phyloP scores from a whole-genome alignment of 192 early-diverging fungal species.

The Mortierella claussenii region DNA sequence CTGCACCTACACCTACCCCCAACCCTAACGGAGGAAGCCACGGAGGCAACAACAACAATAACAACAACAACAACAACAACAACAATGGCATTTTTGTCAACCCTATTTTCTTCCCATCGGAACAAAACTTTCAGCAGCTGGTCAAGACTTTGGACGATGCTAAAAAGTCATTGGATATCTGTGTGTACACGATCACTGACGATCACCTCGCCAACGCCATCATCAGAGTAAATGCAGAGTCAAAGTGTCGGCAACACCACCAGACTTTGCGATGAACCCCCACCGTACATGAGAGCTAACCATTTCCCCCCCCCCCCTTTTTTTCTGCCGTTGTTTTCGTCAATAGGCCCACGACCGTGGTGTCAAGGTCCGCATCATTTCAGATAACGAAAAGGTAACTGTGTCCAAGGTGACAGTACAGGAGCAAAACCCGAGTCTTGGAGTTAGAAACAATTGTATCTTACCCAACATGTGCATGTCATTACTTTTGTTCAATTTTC shows the following conservation, averaged over 20 bases:
- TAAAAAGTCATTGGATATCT: conserved; percentile 70
- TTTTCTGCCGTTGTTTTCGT: too few species aligned
- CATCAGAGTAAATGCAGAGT: conserved; percentile 55
- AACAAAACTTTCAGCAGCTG: conserved; percentile 65
- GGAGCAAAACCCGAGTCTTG: neutral
- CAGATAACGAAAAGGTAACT: conserved; percentile 77
- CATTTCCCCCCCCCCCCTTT: too few species aligned
- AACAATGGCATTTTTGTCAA: conserved; percentile 35
- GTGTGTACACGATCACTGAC: conserved; percentile 80
- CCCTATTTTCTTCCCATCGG: conserved; percentile 70
- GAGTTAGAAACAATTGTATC: neutral
- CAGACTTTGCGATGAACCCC: neutral
- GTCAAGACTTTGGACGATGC: conserved; percentile 65
- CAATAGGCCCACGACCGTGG: conserved; percentile 35
- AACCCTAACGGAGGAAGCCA: neutral
- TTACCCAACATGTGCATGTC: too few species aligned
- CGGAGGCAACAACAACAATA: conserved; percentile 1
- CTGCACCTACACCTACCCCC: neutral
- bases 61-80: conserved; percentile 17
- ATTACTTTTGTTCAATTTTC: neutral
- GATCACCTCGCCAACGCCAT: conserved; percentile 75
- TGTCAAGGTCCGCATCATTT: conserved; percentile 73
- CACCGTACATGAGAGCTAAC: too few species aligned
- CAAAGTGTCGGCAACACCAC: neutral
- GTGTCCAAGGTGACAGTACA: too few species aligned